A percentile compares a stretch with the other conserved stretches of the same genome.
phyloP scores from a whole-genome alignment of 768 basidiomycete genomes.

The Lyophyllum decastes region DNA sequence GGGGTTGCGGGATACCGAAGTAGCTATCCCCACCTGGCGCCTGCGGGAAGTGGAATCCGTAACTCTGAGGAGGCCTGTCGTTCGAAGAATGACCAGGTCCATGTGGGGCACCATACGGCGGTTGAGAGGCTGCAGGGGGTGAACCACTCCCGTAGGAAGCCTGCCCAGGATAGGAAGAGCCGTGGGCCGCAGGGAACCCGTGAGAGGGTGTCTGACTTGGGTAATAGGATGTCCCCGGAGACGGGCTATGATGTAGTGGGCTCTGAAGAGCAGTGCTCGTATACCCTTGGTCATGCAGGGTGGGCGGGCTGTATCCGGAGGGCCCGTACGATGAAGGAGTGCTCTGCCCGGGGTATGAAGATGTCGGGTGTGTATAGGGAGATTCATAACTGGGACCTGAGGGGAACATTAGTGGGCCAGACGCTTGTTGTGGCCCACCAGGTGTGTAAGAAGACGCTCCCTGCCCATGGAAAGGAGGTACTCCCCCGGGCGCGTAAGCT shows the following conservation, averaged over 20 bases:
- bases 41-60: constrained; percentile 27
- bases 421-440: constrained; percentile 19
- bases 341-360: constrained; percentile 19
- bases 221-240: constrained; percentile 15
- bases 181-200: constrained; percentile 15
- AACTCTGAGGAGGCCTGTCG: constrained; percentile 5
- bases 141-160: constrained; percentile 11
- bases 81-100: constrained; percentile 7
- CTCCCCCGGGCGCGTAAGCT: constrained; percentile 2
- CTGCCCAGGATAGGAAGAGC: constrained; percentile 27
- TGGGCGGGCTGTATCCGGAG: constrained; percentile 11
- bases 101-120: constrained; percentile 8
- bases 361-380: constrained; percentile 14
- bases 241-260: constrained; percentile 25
- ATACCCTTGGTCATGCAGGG: constrained; percentile 14
- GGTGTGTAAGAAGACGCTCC: constrained; percentile 6
- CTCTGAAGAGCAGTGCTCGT: constrained; percentile 10
- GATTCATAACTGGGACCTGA: constrained; percentile 5
- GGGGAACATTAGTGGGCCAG: constrained; percentile 13
- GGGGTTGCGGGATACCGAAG: constrained; percentile 13
- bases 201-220: constrained; percentile 10
- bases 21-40: constrained; percentile 21
- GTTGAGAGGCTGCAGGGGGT: constrained; percentile 6
- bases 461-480: constrained; percentile 10
- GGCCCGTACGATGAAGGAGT: constrained; percentile 13